Evolutionary conservation across 441 rosid species (phyloP), one percentile per base, ranked within the genome.

Genomic region (Lepidium campestre): DNA sequence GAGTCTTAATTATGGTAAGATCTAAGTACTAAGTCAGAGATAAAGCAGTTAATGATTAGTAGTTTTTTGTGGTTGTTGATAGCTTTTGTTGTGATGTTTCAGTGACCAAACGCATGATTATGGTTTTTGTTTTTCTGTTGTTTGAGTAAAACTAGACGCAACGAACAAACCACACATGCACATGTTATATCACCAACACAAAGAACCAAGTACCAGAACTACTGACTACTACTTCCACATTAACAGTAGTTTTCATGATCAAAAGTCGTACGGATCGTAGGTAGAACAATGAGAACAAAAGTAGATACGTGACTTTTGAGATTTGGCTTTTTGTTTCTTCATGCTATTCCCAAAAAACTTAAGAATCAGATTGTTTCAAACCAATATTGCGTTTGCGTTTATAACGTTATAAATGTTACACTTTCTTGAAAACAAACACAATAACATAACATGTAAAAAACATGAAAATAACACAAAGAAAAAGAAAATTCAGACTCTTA

Each of bases 81-180:
- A 65, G 39, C 64, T 37, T 46, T 46, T 36, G 70, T 39, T 56
- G 71, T 72, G 76, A 66, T 58, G 72, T 58, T 41, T 72, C 72
- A 65, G 49, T 34, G 72, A 72, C 62, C 55, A 72, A 72, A 57
- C 72, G 36, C 71, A 72, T 66, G 50, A 66, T 66, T 59, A 66
- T 72, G 49, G 35, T 25, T n/a, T n/a, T n/a, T n/a, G 44, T 18
- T 23, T 37, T 49, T 72, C 66, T 57, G 75, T 72, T 72, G 71
- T 49, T 62, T 65, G 72, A 66, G 60, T 57, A 23, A 72, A 72
- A 72, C 49, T 52, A 65, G 72, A 72, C 71, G 76, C 67, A 65
- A 66, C 67, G 62, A 72, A 59, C 67, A 58, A 50, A 65, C 67
- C 72, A 66, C 42, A 53, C 76, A 72, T 65, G 72, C 76, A 72